Evolutionary conservation across 805 yeast genomes (phyloP).

Genomic region (Saccharomycopsis sp.): DNA sequence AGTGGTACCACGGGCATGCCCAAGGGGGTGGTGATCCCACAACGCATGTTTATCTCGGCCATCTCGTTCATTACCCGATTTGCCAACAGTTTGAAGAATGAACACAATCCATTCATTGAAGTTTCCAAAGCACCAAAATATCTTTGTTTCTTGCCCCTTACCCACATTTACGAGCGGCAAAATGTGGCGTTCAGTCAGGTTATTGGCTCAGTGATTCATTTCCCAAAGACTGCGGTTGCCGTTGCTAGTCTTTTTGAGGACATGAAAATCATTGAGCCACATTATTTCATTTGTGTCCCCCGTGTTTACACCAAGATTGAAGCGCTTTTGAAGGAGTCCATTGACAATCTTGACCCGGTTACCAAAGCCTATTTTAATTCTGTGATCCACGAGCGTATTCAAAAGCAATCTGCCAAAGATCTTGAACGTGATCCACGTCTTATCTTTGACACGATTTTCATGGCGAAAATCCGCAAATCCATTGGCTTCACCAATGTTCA

Average conservation of each 20-base stretch:
- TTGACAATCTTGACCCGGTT: constrained; percentile 23
- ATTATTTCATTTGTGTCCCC: constrained; percentile 41
- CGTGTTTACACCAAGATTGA: constrained; percentile 46
- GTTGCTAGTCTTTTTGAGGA: constrained; percentile 42
- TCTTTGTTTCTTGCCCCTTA: constrained; percentile 41
- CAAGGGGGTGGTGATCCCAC: constrained; percentile 55
- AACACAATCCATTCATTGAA: constrained; percentile 27
- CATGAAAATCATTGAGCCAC: constrained; percentile 38
- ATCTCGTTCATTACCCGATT: constrained; percentile 22
- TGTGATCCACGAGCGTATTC: constrained; percentile 6
- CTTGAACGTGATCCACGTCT: constrained; percentile 19
- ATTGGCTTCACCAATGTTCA: constrained; percentile 33
- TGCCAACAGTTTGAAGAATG: constrained; percentile 26
- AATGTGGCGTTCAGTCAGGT: constrained; percentile 28
- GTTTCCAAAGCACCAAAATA: constrained; percentile 19
- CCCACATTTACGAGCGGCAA: constrained; percentile 45
- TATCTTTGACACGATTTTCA: constrained; percentile 30
- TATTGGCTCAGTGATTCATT: constrained; percentile 34
- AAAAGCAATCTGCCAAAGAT: constrained; percentile 16
- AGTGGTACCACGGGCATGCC: constrained; percentile 73
- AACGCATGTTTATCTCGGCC: constrained; percentile 35
- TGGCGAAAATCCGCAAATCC: constrained; percentile 27
- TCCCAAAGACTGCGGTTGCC: constrained; percentile 36
- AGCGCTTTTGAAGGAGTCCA: constrained; percentile 36
- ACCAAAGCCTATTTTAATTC: constrained; percentile 4